Conservation (phyloP, 345 rosid genomes). For the Ceriops zippeliana region DNA sequence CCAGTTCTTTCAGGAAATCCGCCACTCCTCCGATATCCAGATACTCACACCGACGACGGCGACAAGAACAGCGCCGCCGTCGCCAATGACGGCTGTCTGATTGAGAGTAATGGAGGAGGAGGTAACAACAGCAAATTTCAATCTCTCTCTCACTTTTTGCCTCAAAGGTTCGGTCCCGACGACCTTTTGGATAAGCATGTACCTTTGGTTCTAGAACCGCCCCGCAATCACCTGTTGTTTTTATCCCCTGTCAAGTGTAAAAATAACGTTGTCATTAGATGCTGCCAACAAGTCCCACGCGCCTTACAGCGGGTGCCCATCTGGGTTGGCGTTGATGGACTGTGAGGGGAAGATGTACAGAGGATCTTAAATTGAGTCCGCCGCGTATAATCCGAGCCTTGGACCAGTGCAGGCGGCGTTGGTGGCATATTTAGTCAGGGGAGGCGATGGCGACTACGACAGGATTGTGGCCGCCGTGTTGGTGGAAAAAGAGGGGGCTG, state of each 20-base stretch:
- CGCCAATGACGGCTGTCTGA: no score
- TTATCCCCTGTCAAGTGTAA: conserved; percentile 12
- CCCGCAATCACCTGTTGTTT: conserved; percentile 40
- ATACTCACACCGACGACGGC: conserved; percentile 37
- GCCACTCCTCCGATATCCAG: conserved; percentile 51
- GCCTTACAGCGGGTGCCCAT: conserved; percentile 82
- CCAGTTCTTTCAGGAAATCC: conserved; percentile 86
- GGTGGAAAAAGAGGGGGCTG: conserved; percentile 72
- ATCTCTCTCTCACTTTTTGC: conserved; percentile 47
- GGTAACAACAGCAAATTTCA: conserved; percentile 14
- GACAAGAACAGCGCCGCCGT: no score
- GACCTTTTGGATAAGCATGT: conserved; percentile 56
- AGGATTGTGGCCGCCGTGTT: conserved; percentile 61
- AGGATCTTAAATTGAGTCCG: conserved; percentile 93
- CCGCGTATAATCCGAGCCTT: conserved; percentile 91
- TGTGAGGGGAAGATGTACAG: conserved; percentile 65
- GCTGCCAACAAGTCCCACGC: conserved; percentile 86
- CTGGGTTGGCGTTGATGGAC: conserved; percentile 79
- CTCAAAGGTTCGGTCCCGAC: conserved; percentile 80
- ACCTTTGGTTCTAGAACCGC: conserved; percentile 70
- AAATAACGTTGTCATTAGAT: conserved; percentile 37
- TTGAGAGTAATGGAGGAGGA: not conserved
- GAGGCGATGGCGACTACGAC: conserved; percentile 72
- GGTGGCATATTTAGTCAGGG: conserved; percentile 56
- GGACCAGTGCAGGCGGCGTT: conserved; percentile 93